Conservation (phyloP, 768 basidiomycete genomes). For the button mushroom (Agaricus bisporus) region DNA sequence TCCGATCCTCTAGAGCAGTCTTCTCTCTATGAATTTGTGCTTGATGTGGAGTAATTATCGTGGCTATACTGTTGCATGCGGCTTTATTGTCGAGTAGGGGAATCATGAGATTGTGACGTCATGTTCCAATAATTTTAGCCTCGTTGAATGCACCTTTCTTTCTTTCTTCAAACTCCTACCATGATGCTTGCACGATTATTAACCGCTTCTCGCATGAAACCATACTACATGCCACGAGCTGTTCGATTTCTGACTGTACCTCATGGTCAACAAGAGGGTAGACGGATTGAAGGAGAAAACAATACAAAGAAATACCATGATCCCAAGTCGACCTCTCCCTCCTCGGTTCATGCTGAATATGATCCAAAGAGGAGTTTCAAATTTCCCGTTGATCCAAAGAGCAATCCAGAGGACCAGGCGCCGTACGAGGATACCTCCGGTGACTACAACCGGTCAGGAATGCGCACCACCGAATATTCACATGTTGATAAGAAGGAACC, state of each 20-base stretch:
- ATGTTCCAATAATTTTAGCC: not conserved
- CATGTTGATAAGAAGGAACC: slow-evolving; percentile 3
- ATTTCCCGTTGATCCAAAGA: slow-evolving; percentile 2
- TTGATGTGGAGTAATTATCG: not conserved
- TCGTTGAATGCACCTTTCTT: not conserved
- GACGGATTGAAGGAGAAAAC: not conserved
- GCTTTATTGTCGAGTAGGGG: no score
- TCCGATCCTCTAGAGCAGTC: not conserved
- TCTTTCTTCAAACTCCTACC: not conserved
- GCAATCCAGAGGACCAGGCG: not conserved
- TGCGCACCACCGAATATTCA: slow-evolving; percentile 5
- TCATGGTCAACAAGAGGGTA: not conserved
- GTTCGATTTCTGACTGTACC: not conserved
- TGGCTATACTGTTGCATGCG: no score
- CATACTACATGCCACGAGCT: no score
- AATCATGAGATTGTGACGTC: not conserved
- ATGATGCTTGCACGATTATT: not conserved
- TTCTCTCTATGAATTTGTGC: no score
- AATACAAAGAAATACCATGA: not conserved
- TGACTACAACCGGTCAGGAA: not conserved
- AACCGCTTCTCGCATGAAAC: not conserved
- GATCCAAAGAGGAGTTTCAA: not conserved
- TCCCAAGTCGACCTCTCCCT: not conserved
- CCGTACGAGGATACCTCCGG: not conserved
- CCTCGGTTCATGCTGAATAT: not conserved